phyloP scores from a whole-genome alignment of 768 basidiomycete species.

The Infundibulicybe gibba region DNA sequence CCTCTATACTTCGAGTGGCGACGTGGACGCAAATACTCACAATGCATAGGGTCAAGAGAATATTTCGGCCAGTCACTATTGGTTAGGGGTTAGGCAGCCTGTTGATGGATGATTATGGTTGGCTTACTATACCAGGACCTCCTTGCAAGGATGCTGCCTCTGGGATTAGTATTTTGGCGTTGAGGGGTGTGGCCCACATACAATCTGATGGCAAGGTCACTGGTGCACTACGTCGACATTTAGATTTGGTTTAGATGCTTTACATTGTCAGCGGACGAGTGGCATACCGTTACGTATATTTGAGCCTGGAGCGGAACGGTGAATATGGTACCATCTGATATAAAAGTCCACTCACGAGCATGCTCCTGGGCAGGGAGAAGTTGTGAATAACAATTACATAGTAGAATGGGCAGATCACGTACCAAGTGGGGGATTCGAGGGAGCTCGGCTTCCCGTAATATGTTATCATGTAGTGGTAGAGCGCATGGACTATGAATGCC shows the following conservation, averaged over 20 bases:
- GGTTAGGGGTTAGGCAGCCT: too few species aligned
- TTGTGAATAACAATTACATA: too few species aligned
- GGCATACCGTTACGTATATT: not conserved
- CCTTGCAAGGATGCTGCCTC: slow-evolving; percentile 19
- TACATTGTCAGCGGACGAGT: slow-evolving; percentile 13
- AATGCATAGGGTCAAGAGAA: slow-evolving; percentile 11
- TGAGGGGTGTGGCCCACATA: slow-evolving; percentile 6
- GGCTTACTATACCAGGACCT: slow-evolving; percentile 21
- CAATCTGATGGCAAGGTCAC: too few species aligned
- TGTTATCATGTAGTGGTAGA: slow-evolving; percentile 32
- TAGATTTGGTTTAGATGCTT: slow-evolving; percentile 25
- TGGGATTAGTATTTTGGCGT: too few species aligned
- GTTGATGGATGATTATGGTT: not conserved
- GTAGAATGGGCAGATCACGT: slow-evolving; percentile 1
- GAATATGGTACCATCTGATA: too few species aligned
- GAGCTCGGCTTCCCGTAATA: slow-evolving; percentile 24
- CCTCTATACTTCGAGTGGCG: not conserved
- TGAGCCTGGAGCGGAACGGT: too few species aligned
- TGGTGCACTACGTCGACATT: too few species aligned
- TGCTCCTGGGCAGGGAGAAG: too few species aligned
- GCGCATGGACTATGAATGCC: slow-evolving; percentile 24
- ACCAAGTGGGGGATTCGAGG: slow-evolving; percentile 25
- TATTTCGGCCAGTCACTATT: slow-evolving; percentile 15
- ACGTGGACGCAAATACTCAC: slow-evolving; percentile 7
- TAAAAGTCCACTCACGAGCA: too few species aligned